phyloP scores from a whole-genome alignment of 129 eudicot genomes.

The Lonicera japonica region DNA sequence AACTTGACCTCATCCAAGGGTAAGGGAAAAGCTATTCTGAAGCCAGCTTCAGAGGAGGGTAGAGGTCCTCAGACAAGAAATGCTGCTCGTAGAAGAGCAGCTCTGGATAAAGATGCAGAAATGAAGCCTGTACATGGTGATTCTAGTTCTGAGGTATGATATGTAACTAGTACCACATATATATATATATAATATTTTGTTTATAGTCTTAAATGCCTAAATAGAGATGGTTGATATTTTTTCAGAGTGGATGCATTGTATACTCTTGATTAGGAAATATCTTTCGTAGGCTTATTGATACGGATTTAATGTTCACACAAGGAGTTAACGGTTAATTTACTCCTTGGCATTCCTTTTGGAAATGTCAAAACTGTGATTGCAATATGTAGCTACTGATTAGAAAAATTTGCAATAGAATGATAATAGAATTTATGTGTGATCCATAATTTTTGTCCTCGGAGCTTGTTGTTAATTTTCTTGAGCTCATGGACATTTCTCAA shows the following conservation, averaged over 20 bases:
- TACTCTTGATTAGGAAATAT: not conserved
- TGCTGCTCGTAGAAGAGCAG: conserved; percentile 77
- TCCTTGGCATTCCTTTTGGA: not conserved
- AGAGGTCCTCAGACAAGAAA: conserved; percentile 88
- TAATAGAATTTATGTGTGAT: not conserved
- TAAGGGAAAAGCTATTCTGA: conserved; percentile 81
- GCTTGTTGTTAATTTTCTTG: too few species aligned
- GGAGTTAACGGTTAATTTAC: too few species aligned
- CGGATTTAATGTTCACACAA: not conserved
- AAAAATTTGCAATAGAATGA: not conserved
- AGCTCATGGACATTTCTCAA: too few species aligned
- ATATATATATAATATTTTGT: not conserved
- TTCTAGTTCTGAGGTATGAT: conserved; percentile 86
- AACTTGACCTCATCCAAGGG: conserved; percentile 63
- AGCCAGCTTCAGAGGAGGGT: conserved; percentile 59
- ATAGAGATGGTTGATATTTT: not conserved
- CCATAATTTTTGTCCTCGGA: too few species aligned
- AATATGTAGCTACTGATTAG: not conserved
- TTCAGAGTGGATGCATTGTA: not conserved
- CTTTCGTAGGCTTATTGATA: not conserved
- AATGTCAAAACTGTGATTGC: not conserved
- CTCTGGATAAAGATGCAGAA: conserved; percentile 67
- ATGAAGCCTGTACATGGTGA: conserved; percentile 64
- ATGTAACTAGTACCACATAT: too few species aligned
- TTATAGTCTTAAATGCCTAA: not conserved